Conservation (phyloP, 305 asterid species). For the Fraxinus dipetala region DNA sequence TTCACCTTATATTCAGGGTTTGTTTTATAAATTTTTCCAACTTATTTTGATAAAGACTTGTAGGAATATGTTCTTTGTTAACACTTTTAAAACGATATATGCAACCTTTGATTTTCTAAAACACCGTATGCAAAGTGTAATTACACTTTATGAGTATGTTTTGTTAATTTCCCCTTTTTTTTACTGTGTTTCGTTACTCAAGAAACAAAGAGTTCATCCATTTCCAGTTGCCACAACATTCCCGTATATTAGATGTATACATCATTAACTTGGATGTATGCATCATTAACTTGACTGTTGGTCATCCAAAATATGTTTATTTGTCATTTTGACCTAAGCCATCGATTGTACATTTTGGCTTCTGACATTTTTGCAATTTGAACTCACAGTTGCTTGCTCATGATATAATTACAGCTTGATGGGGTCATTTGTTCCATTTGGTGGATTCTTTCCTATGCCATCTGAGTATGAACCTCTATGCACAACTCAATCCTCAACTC, state of each 20-base stretch:
- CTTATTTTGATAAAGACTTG: neutral
- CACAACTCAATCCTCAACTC: conserved; percentile 37
- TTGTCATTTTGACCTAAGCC: neutral
- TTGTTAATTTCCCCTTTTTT: neutral
- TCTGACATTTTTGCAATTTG: conserved; percentile 25
- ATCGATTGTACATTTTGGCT: conserved; percentile 25
- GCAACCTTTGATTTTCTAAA: neutral
- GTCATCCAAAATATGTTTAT: neutral
- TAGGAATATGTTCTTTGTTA: neutral
- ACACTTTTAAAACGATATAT: neutral
- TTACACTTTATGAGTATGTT: neutral
- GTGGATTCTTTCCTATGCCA: conserved; percentile 81
- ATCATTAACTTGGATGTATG: neutral
- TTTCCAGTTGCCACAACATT: conserved; percentile 1
- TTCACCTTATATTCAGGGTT: neutral
- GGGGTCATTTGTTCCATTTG: conserved; percentile 93
- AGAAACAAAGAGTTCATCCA: neutral
- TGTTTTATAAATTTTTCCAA: neutral
- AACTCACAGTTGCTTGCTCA: conserved; percentile 38
- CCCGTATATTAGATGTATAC: neutral
- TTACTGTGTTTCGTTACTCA: neutral
- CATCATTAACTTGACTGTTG: conserved; percentile 1
- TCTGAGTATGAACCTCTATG: conserved; percentile 51
- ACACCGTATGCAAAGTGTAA: neutral
- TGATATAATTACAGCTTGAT: conserved; percentile 69